Evolutionary conservation across 768 basidiomycete genomes (phyloP).

Genomic region (Tylopilus vinaceipallidus): DNA sequence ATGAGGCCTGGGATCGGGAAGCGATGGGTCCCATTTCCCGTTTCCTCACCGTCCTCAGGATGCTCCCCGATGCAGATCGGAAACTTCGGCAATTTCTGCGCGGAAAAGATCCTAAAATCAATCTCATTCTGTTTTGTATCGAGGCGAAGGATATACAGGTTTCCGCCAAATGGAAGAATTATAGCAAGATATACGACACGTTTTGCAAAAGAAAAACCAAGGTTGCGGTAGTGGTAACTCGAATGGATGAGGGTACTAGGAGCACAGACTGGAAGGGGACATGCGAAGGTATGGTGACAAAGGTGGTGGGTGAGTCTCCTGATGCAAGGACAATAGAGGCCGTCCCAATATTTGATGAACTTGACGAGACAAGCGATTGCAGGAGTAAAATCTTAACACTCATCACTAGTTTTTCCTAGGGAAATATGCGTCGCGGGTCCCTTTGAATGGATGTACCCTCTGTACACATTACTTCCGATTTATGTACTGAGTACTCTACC

Average conservation of each 20-base stretch:
- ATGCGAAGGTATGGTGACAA: neutral
- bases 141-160: slow-evolving; percentile 4
- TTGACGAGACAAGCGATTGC: slow-evolving; percentile 1
- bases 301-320: neutral
- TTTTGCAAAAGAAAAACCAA: slow-evolving; percentile 11
- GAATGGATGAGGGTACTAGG: neutral
- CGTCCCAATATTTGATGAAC: slow-evolving; percentile 1
- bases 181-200: slow-evolving; percentile 9
- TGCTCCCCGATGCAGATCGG: slow-evolving; percentile 6
- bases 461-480: too few relatives aligned
- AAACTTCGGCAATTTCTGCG: slow-evolving; percentile 12
- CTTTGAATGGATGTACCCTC: too few relatives aligned
- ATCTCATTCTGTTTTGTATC: slow-evolving; percentile 14
- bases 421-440: neutral
- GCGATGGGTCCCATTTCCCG: neutral
- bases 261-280: neutral
- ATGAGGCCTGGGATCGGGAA: slow-evolving; percentile 5
- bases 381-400: neutral
- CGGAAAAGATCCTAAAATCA: slow-evolving; percentile 6
- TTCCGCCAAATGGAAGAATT: slow-evolving; percentile 11
- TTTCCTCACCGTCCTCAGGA: slow-evolving; percentile 6
- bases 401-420: slow-evolving; percentile 5
- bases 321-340: slow-evolving; percentile 6
- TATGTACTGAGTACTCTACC: too few relatives aligned
- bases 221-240: slow-evolving; percentile 16